phyloP scores from a whole-genome alignment of 768 basidiomycete genomes.

The Tricholoma matsutake region DNA sequence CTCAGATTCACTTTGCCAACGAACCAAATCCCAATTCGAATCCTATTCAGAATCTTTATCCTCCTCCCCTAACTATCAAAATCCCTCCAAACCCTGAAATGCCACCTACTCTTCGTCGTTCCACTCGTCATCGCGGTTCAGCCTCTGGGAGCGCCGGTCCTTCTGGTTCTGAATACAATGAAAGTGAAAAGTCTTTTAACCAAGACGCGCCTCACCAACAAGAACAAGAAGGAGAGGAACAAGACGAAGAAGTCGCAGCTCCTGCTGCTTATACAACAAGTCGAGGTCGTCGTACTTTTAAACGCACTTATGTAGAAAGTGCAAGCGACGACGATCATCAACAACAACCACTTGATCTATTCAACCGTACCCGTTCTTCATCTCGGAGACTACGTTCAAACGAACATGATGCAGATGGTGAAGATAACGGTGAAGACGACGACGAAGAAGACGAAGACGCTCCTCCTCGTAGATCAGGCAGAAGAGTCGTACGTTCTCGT shows the following conservation, averaged over 20 bases:
- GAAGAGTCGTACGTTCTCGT: slow-evolving; percentile 16
- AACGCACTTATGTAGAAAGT: slow-evolving; percentile 43
- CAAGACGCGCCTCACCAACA: slow-evolving; percentile 16
- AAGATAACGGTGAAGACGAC: neutral
- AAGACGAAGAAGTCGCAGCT: slow-evolving; percentile 30
- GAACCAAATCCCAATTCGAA: too few species aligned
- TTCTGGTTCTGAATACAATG: slow-evolving; percentile 50
- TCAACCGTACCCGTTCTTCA: slow-evolving; percentile 22
- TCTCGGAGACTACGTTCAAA: slow-evolving; percentile 10
- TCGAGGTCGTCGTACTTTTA: slow-evolving; percentile 41
- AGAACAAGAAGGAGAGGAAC: slow-evolving; percentile 24
- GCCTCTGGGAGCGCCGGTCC: slow-evolving; percentile 31
- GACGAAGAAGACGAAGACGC: slow-evolving; percentile 20
- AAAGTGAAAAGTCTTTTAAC: slow-evolving; percentile 40
- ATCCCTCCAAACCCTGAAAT: slow-evolving; percentile 17
- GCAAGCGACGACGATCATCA: slow-evolving; percentile 39
- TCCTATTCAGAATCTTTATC: too few species aligned
- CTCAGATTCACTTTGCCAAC: too few species aligned
- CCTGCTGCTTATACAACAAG: slow-evolving; percentile 25
- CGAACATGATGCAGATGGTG: slow-evolving; percentile 17
- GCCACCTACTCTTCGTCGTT: slow-evolving; percentile 29
- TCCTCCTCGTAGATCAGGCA: slow-evolving; percentile 25
- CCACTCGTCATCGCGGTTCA: slow-evolving; percentile 25
- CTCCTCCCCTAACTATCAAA: too few species aligned
- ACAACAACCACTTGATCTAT: slow-evolving; percentile 25